Evolutionary conservation across 2,329 filamentous ascomycete genomes (phyloP).

Genomic region (Cercospora sp.): DNA sequence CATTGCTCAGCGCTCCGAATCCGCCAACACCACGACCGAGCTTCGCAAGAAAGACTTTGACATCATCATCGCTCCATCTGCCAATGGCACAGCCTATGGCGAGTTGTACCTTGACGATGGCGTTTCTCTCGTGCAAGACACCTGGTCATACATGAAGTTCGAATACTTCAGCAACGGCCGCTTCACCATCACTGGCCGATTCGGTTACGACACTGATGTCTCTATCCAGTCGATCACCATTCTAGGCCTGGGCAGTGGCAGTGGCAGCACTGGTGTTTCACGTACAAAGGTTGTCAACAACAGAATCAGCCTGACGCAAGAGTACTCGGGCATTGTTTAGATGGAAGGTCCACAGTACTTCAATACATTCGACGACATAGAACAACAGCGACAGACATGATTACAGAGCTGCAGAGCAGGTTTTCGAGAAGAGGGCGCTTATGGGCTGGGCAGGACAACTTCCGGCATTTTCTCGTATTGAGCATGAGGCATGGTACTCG

Average conservation of each 20-base stretch:
- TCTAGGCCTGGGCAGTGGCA: constrained; percentile 37
- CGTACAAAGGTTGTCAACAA: constrained; percentile 2
- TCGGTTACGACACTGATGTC: constrained; percentile 47
- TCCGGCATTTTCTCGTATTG: not conserved
- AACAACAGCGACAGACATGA: not conserved
- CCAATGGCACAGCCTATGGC: constrained; percentile 64
- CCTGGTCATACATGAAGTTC: constrained; percentile 61
- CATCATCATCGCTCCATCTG: constrained; percentile 66
- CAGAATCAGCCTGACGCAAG: constrained; percentile 7
- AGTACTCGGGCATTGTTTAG: constrained; percentile 8
- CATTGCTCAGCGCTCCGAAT: constrained; percentile 58
- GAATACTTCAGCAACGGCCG: constrained; percentile 44
- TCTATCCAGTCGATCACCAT: constrained; percentile 54
- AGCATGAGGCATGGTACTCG: not conserved
- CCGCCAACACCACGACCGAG: constrained; percentile 63
- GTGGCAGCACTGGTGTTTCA: constrained; percentile 27
- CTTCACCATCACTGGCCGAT: constrained; percentile 23
- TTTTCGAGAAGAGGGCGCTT: not conserved
- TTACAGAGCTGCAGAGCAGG: not conserved
- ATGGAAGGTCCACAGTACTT: not conserved
- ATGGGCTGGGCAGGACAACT: not conserved
- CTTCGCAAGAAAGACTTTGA: constrained; percentile 67
- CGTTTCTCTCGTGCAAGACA: constrained; percentile 60
- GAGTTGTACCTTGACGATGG: constrained; percentile 78
- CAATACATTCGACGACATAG: not conserved